phyloP scores from a whole-genome alignment of 345 rosid species.

The Laguncularia racemosa region DNA sequence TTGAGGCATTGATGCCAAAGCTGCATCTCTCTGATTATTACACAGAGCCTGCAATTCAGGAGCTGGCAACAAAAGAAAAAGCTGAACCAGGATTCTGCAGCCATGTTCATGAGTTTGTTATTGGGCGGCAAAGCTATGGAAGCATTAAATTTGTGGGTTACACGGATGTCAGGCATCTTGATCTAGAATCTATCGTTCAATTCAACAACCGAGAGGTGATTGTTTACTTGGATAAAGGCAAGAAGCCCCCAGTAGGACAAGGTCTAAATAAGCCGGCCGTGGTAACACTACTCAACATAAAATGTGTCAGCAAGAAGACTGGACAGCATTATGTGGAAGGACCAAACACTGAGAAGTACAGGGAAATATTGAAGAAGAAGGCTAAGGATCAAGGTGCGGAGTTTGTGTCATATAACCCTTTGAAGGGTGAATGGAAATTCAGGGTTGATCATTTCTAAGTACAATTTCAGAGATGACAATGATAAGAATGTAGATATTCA shows the following conservation, averaged over 20 bases:
- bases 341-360: conserved; percentile 44
- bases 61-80: conserved; percentile 34
- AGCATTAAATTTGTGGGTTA: conserved; percentile 31
- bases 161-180: conserved; percentile 30
- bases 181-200: conserved; percentile 30
- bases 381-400: conserved; percentile 78
- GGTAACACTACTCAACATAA: conserved; percentile 78
- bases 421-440: conserved; percentile 76
- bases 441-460: conserved; percentile 57
- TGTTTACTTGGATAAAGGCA: conserved; percentile 28
- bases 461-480: conserved; percentile 42
- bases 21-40: conserved; percentile 28
- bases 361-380: conserved; percentile 70
- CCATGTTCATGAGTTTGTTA: conserved; percentile 26
- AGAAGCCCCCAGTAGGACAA: conserved; percentile 74
- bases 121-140: conserved; percentile 38
- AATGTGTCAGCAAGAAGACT: conserved; percentile 62
- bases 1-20: conserved; percentile 38
- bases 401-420: conserved; percentile 60
- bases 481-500: background rate
- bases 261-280: conserved; percentile 82
- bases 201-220: conserved; percentile 35
- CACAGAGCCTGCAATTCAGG: conserved; percentile 32
- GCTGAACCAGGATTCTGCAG: conserved; percentile 32
- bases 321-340: conserved; percentile 61